phyloP scores from a whole-genome alignment of 441 rosid genomes.

The Mallotus japonicus region DNA sequence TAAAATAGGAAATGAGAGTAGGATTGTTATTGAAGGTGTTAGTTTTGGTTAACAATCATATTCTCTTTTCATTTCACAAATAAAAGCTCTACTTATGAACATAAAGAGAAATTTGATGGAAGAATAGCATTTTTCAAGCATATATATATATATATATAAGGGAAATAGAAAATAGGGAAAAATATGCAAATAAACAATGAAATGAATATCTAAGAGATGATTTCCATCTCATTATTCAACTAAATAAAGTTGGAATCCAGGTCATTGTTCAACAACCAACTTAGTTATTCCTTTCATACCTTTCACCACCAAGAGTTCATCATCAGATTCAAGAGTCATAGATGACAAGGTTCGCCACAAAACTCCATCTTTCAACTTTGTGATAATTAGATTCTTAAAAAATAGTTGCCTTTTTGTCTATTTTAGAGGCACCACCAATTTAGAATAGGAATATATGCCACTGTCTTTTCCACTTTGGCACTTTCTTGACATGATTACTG shows the following conservation, averaged over 20 bases:
- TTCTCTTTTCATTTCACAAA: not conserved
- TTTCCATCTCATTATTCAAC: constrained; percentile 53
- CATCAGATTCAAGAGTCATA: constrained; percentile 41
- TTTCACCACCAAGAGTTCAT: constrained; percentile 25
- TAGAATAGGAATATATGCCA: constrained; percentile 65
- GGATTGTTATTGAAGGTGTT: not conserved
- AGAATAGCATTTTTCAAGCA: constrained; percentile 6
- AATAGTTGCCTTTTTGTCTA: constrained; percentile 30
- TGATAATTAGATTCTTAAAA: constrained; percentile 57
- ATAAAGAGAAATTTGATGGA: not conserved
- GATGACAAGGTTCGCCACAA: constrained; percentile 75
- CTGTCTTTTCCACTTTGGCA: constrained; percentile 33
- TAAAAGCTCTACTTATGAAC: not conserved
- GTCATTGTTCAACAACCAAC: constrained; percentile 51
- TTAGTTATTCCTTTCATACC: constrained; percentile 22
- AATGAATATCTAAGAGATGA: constrained; percentile 27
- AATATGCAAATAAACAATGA: constrained; percentile 1
- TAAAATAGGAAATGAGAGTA: not conserved
- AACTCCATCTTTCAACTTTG: constrained; percentile 53
- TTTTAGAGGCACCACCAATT: constrained; percentile 52
- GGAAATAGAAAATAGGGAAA: constrained; percentile 9
- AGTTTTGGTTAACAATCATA: not conserved
- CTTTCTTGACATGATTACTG: constrained; percentile 33
- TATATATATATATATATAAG: too few species aligned
- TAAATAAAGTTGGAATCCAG: constrained; percentile 54